A percentile compares a stretch with the other conserved stretches of the same genome.
These are phyloP conservation scores for Ceratobasidium sp. DNA, from an alignment of 1,284 basidiomycete species.

Conservation along the genomic window DNA sequence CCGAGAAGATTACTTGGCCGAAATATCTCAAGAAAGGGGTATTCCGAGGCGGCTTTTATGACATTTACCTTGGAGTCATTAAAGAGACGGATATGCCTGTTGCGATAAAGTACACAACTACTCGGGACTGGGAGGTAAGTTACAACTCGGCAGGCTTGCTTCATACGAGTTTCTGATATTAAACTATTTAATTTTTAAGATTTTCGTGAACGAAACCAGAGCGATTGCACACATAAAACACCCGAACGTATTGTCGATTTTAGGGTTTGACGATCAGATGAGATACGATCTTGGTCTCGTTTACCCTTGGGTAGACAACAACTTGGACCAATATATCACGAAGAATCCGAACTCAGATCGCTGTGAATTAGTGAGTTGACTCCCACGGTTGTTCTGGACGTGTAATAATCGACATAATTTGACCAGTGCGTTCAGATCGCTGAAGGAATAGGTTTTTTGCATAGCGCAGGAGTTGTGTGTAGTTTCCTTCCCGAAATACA, in stretches of 20 bases:
- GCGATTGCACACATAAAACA: constrained; percentile 4
- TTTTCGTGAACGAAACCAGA: constrained; percentile 6
- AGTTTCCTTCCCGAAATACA: no score
- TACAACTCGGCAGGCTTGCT: background rate
- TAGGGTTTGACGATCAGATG: constrained; percentile 6
- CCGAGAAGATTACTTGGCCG: background rate
- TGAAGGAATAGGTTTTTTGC: constrained; percentile 15
- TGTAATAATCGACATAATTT: no score
- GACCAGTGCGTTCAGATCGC: constrained; percentile 5
- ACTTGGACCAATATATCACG: constrained; percentile 4
- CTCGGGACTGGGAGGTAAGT: constrained; percentile 10
- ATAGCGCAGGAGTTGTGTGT: constrained; percentile 13
- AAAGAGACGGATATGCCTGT: background rate
- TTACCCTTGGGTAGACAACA: constrained; percentile 13
- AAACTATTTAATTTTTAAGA: background rate
- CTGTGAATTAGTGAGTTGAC: background rate
- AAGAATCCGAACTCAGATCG: background rate
- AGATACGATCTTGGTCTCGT: background rate
- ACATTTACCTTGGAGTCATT: background rate
- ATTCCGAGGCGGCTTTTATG: constrained; percentile 5
- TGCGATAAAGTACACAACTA: background rate
- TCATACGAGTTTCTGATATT: background rate
- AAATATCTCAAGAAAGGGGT: background rate
- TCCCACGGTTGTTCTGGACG: background rate
- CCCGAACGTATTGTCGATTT: background rate